Base-by-base conservation (phyloP, 2,329 filamentous ascomycete genomes). In the Coniochaeta ligniaria region DNA sequence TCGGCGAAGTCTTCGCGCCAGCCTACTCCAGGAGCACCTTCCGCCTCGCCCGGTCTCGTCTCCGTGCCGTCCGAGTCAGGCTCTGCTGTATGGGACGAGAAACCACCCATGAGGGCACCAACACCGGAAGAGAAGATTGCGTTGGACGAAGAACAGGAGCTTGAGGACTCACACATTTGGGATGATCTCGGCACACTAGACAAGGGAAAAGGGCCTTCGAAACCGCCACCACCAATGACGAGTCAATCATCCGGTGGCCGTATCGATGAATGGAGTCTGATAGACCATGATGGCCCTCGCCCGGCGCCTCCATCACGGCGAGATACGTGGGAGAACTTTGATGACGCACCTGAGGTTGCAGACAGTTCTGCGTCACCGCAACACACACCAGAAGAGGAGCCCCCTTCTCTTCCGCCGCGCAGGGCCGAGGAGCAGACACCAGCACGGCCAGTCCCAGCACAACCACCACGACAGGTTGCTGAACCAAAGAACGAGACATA, bases 401-500 rank as follows among this genome's bases (percentile, higher is more conserved):
- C 54, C 16, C 50, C 62, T 11, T 17, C 56, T 38, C 56, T 62
- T 7, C 64, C 60, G 26, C 67, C 64, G 14, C 60, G 63, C 22
- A 59, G 24, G 8, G 61, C 56, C 5, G 54, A 50, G n/a, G 61
- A 61, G 22, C 60, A 58, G 31, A 58, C 66, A 8, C 4, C 26
- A 11, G 28, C 31, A 57, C 22, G 14, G 5, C n/a, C 54, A n/a
- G n/a, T 14, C 2, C 63, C 64, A 4, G 62, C 69, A 3, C 72
- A 71, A 17, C 75, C 77, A 0, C 76, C 79, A 0, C 73, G 78
- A 36, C 72, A 76, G 1, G 74, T 76, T 1, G 71, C 77, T 2
- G 72, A 77, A n/a, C 76, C 74, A 54, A 81, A 80, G 66, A 75
- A 80, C 0, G 92, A 97, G 73, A 95, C 92, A 0, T 98, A 99